These are phyloP conservation scores for Vitis labrusca DNA, from an alignment of 164 flowering plant genomes.

Conservation along the genomic window DNA sequence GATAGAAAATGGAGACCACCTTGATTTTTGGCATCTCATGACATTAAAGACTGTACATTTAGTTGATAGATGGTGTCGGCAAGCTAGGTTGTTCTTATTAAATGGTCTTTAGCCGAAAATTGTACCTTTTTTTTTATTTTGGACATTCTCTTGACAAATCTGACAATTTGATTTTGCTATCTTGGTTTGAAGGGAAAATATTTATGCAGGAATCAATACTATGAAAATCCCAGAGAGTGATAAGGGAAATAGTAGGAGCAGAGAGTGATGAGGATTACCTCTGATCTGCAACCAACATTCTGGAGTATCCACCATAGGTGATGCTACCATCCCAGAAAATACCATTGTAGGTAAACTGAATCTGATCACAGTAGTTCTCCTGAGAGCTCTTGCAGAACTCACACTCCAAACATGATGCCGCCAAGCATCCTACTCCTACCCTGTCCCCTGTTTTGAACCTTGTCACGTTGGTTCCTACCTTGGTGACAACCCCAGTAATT, in stretches of 20 bases:
- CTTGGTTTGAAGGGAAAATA: slow-evolving; percentile 31
- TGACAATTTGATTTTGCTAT: slow-evolving; percentile 21
- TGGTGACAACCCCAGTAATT: slow-evolving; percentile 51
- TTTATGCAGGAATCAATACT: slow-evolving; percentile 41
- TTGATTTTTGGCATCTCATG: no score
- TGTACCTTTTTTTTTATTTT: background rate
- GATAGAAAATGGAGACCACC: no score
- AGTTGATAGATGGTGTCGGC: no score
- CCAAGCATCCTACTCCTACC: slow-evolving; percentile 63
- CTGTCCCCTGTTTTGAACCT: slow-evolving; percentile 56
- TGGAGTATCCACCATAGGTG: slow-evolving; percentile 85
- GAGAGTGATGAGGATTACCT: slow-evolving; percentile 30
- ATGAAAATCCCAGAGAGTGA: slow-evolving; percentile 43
- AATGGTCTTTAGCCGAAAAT: no score
- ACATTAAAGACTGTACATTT: no score
- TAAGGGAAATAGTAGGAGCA: background rate
- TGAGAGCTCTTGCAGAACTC: slow-evolving; percentile 47
- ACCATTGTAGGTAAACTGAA: slow-evolving; percentile 56
- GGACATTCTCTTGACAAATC: background rate
- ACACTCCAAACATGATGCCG: slow-evolving; percentile 57
- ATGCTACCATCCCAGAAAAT: slow-evolving; percentile 81
- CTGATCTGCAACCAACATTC: slow-evolving; percentile 60
- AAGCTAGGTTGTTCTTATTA: no score
- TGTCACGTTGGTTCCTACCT: slow-evolving; percentile 53
- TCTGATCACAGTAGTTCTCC: slow-evolving; percentile 64